Conservation (phyloP, 169 alveolate genomes). For the Plasmodium billcollinsi region DNA sequence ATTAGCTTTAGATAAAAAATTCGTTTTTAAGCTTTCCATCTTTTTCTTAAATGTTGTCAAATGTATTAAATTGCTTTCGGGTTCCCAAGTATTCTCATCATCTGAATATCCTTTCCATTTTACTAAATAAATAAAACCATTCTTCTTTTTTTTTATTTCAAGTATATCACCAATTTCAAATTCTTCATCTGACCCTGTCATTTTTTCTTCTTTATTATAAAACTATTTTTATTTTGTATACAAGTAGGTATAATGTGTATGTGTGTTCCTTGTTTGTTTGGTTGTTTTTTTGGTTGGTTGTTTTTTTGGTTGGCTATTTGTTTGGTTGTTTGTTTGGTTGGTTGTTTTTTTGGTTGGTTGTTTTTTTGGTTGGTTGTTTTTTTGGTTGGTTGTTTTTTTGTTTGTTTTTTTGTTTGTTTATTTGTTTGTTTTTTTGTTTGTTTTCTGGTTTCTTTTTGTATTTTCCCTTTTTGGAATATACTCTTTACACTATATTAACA, state of each 20-base stretch:
- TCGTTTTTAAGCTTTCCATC: slow-evolving; percentile 63
- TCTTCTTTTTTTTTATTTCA: slow-evolving; percentile 56
- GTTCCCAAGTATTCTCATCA: slow-evolving; percentile 88
- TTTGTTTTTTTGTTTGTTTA: too few species aligned
- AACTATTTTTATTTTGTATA: neutral
- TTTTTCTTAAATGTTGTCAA: slow-evolving; percentile 63
- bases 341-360: too few species aligned
- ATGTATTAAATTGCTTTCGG: slow-evolving; percentile 79
- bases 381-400: too few species aligned
- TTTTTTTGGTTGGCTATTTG: neutral
- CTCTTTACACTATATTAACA: too few species aligned
- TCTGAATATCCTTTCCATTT: slow-evolving; percentile 87
- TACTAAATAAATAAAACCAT: slow-evolving; percentile 78
- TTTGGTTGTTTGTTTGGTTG: too few species aligned
- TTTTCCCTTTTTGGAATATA: too few species aligned
- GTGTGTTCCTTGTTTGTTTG: neutral
- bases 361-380: too few species aligned
- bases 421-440: too few species aligned
- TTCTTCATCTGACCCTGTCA: slow-evolving; percentile 76
- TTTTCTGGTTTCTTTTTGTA: neutral
- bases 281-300: neutral
- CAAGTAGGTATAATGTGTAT: neutral
- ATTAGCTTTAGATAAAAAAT: slow-evolving; percentile 36
- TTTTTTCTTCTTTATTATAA: slow-evolving; percentile 9
- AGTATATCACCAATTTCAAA: slow-evolving; percentile 75